Base-by-base conservation (phyloP, 371 early-diverging fungal species). In the Syncephalastrum racemosum region DNA sequence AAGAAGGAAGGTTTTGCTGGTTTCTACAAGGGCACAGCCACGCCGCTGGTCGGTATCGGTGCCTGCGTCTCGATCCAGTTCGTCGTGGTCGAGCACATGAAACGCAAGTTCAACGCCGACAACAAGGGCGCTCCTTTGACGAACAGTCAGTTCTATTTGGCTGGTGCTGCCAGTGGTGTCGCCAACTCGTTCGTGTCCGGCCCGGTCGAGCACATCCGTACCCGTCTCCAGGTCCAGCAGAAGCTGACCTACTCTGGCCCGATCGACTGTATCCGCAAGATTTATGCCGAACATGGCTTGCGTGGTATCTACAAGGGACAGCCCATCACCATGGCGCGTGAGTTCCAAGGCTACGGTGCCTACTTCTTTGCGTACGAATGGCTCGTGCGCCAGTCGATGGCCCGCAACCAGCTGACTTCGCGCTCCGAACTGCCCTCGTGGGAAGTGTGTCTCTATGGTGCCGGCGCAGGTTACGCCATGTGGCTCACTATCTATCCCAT, bases 151-250 rank as follows among this genome's bases (percentile, higher is more conserved):
- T 74, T 92, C 54, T 90, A 86, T 65, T 43, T 86, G 16, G 85
- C 91, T 10, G 95, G 95, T 51, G 90, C 92, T 23, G 79, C 84
- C 0, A 83, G 90, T 51, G 95, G 95, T 58, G 67, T 88, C 10
- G 88, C 88, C 62, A 93, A 91, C 64, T 86, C 92, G n/a, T 63
- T 92, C 42, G 81, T 94, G 3, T 90, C 90, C 13, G 86, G 83
- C 55, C 95, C 94, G 4, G 89, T 94, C 3, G 94, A 94, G 68
- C 90, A 87, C 59, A 91, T 89, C 60, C 82, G 90, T 67, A 88
- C 85, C 18, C 85, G 90, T 58, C 79, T 90, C 54, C 90, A 90
- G 65, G 88, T 88, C 8, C 90, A 90, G 70, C 85, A 81, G 2
- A 27, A 23, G 4, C 70, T 62, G 46, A 65, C 39, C 43, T 85